Evolutionary conservation across 306 rosid genomes (phyloP), one percentile per base, ranked within the genome.

Genomic region (Crotalaria pallida): DNA sequence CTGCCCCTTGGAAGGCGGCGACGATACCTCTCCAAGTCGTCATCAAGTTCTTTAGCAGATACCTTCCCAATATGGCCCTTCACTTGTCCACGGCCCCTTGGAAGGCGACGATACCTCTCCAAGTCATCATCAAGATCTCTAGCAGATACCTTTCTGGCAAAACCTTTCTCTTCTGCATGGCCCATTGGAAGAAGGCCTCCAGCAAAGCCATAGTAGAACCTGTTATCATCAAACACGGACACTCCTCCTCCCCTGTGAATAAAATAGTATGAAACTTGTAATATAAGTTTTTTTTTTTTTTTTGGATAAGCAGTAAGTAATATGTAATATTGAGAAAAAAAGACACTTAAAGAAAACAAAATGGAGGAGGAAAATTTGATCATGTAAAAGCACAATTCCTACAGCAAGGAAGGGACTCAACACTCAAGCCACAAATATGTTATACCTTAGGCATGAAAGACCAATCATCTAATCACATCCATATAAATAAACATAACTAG

Each of bases 61-160:
- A 55, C 62, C 76, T 66, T 76, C 41, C 53, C 68, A 33, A 7
- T 17, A 44, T 3, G 56, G 45, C 0, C 55, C 23, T 55, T 72
- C 71, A 33, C 69, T 61, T 44, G 74, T 77, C 71, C 49, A 34
- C 7, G 12, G 3, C 48, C 79, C 63, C 69, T 65, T 68, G 65
- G 84, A 73, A 22, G 12, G 45, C 22, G 58, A n/a, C n/a, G n/a
- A 60, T 43, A 19, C 64, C 76, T 41, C 52, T 71, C 93, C 83
- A 81, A 71, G 56, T 64, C 80, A 23, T 81, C 82, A 56, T 71
- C 87, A 58, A 64, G 78, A 45, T 74, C 84, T 64, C 82, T 45
- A 44, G 49, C 61, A 26, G 85, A 62, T 41, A 53, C 61, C 75
- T 65, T 76, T 45, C 57, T 67, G 40, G 9, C 13, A 43, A 3